phyloP scores from a whole-genome alignment of 495 filamentous ascomycete genomes.

The Viridothelium virens region DNA sequence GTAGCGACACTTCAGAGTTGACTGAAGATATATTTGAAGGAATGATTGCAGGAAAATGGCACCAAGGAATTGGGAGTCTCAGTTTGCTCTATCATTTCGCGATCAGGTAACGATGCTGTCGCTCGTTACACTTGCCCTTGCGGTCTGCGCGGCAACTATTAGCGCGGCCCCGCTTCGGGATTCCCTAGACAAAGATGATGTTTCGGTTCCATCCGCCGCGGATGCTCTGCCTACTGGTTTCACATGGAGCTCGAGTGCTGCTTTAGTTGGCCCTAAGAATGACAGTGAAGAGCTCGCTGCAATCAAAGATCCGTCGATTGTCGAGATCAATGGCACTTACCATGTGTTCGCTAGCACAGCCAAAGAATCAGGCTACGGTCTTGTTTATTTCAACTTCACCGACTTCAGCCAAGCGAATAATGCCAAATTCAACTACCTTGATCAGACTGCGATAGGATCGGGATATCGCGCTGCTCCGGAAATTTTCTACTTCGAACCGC shows the following conservation, averaged over 20 bases:
- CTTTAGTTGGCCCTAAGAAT: slow-evolving; percentile 21
- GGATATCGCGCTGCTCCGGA: slow-evolving; percentile 25
- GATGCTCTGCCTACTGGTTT: slow-evolving; percentile 18
- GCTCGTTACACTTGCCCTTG: neutral
- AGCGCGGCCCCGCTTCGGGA: neutral
- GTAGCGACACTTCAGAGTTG: neutral
- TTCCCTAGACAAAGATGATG: neutral
- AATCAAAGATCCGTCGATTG: slow-evolving; percentile 29
- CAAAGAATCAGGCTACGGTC: slow-evolving; percentile 21
- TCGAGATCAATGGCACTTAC: slow-evolving; percentile 25
- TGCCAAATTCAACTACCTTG: slow-evolving; percentile 24
- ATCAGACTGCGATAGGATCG: slow-evolving; percentile 21
- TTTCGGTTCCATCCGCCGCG: neutral
- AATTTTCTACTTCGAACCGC: slow-evolving; percentile 28
- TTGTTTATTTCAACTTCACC: slow-evolving; percentile 28
- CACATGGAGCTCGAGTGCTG: slow-evolving; percentile 26
- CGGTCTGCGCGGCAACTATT: neutral
- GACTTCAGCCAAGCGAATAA: slow-evolving; percentile 19
- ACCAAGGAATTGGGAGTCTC: neutral
- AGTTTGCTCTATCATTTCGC: neutral
- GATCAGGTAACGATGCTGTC: slow-evolving; percentile 10
- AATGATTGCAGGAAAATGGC: neutral
- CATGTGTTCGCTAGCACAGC: slow-evolving; percentile 28
- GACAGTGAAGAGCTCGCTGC: slow-evolving; percentile 22
- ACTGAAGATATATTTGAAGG: neutral